Conservation (phyloP, 768 basidiomycete species). For the Boletus subcaerulescens region DNA sequence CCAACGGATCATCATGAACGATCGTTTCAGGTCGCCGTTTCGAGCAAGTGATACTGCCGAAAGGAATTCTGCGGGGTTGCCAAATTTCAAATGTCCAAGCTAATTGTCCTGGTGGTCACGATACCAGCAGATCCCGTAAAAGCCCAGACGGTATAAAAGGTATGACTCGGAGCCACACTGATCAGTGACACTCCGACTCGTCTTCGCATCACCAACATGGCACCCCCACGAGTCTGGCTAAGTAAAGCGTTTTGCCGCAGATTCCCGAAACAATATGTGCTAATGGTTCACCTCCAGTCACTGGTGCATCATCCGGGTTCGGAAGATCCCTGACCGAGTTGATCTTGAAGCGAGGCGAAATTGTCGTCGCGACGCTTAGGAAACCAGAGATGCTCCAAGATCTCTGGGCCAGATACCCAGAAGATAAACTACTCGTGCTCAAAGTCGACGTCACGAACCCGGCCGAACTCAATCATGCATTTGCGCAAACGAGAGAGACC, state of each 20-base stretch:
- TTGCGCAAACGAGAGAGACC: slow-evolving; percentile 2
- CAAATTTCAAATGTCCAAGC: background rate
- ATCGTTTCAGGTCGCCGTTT: background rate
- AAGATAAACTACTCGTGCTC: slow-evolving; percentile 13
- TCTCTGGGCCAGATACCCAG: background rate
- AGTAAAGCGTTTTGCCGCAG: background rate
- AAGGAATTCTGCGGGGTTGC: background rate
- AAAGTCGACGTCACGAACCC: slow-evolving; percentile 13
- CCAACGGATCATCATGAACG: background rate
- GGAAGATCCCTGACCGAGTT: slow-evolving; percentile 33
- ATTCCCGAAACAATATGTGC: background rate
- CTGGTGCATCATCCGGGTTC: slow-evolving; percentile 40
- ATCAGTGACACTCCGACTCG: background rate
- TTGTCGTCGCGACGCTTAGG: slow-evolving; percentile 42
- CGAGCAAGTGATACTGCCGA: background rate
- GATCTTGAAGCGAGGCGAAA: slow-evolving; percentile 35
- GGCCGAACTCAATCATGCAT: slow-evolving; percentile 10
- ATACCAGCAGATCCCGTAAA: background rate
- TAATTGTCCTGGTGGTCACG: background rate
- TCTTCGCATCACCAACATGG: background rate
- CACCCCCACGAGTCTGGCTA: slow-evolving; percentile 9
- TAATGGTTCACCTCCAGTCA: slow-evolving; percentile 27
- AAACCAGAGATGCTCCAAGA: slow-evolving; percentile 28
- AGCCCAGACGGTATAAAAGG: background rate
- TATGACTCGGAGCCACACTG: too few species aligned